phyloP scores from a whole-genome alignment of 768 basidiomycete species.

The Russula foetens region DNA sequence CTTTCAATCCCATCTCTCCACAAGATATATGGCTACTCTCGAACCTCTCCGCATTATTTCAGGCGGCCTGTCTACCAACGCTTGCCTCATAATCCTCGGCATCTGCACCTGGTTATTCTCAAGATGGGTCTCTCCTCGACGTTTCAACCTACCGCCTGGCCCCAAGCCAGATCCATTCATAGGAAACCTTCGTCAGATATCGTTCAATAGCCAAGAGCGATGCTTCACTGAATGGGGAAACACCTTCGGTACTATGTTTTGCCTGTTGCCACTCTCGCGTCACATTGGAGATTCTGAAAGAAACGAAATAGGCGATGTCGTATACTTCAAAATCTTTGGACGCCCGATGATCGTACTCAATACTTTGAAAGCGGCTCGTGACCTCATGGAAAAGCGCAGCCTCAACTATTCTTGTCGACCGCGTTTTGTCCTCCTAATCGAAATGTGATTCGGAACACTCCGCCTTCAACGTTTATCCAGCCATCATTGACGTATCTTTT shows the following conservation, averaged over 20 bases:
- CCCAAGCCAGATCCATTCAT: conserved; percentile 26
- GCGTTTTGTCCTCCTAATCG: conserved; percentile 22
- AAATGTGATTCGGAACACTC: conserved; percentile 22
- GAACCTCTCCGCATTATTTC: not conserved
- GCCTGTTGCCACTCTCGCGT: not conserved
- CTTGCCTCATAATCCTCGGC: not conserved
- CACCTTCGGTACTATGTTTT: conserved; percentile 24
- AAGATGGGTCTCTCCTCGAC: conserved; percentile 15
- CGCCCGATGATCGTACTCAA: conserved; percentile 28
- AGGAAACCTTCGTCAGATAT: conserved; percentile 27
- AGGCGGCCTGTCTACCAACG: not conserved
- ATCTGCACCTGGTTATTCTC: conserved; percentile 16
- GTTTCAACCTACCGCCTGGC: conserved; percentile 24
- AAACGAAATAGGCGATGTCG: conserved; percentile 26
- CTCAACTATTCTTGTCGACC: conserved; percentile 30
- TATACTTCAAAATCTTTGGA: conserved; percentile 26
- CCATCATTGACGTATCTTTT: not conserved
- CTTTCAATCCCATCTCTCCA: not conserved
- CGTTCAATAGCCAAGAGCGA: conserved; percentile 21
- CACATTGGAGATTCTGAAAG: not conserved
- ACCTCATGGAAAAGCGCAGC: conserved; percentile 29
- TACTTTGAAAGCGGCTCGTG: conserved; percentile 27
- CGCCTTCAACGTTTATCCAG: not conserved
- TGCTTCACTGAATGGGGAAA: conserved; percentile 25
- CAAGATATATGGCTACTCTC: not conserved